Evolutionary conservation across 306 rosid genomes (phyloP), one percentile per base, ranked within the genome.

Genomic region (Sesbania bispinosa): DNA sequence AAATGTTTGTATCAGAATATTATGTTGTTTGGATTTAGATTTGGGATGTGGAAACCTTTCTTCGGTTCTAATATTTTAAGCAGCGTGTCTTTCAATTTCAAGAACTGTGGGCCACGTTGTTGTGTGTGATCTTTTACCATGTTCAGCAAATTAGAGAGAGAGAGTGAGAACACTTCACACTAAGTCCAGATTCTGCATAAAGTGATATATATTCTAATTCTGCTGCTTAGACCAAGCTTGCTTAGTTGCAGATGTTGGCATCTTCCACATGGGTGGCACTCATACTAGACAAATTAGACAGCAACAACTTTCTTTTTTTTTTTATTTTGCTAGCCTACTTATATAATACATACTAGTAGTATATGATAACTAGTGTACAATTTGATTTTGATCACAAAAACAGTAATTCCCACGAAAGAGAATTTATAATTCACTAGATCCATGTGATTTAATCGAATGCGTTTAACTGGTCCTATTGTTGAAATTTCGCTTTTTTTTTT

Each of bases 1-100:
- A 78, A 60, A 53, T 54, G 87, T 82, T 80, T 76, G 86, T 77
- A 63, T 86, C 90, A 72, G 32, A 64, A 82, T 74, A 51, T 88
- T 81, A 67, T 18, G 64, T 43, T 41, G 74, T 52, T 43, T 30
- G 83, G 83, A 67, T 73, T 59, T 79, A 76, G 96, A 87, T 89
- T 92, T 81, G 66, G 32, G 47, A 10, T 48, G 59, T 46, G 71
- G 10, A 57, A 46, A 53, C 33, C 24, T 62, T 61, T 71, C 64
- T 72, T 76, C 45, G 33, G 46, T 52, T 57, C 43, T 77, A 80
- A 32, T 70, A 55, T 53, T 48, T 42, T 73, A 26, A 67, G 42
- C 27, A 62, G 50, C 47, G 48, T 78, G 51, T 42, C 75, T 64
- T 35, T 45, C 45, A 23, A 30, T 43, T 59, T 74, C 71, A 73